Base-by-base conservation (phyloP, 2,329 filamentous ascomycete species). In the Arthrobotrys musiformis region DNA sequence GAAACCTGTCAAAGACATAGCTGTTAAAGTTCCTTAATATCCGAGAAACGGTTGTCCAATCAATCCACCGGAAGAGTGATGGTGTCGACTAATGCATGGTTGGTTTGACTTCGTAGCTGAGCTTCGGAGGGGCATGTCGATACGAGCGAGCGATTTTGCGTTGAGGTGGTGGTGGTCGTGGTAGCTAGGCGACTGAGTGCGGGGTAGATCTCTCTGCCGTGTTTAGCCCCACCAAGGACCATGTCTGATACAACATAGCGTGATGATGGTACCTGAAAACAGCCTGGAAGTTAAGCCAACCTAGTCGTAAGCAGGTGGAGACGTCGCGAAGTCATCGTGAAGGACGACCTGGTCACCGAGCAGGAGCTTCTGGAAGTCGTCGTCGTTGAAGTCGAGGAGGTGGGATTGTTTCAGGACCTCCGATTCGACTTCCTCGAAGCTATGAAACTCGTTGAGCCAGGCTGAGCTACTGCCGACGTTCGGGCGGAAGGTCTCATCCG, bases 181-280 rank as follows among this genome's bases (percentile, higher is more conserved):
- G 33, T 66, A 15, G 22, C 19, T 70, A 60, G 58, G 72, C 72
- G 72, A 70, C 50, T 42, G 64, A 56, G 66, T 77, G 73, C 73
- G 73, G 73, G 73, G 73, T 77, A 77, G 73, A 77, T 77, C 66
- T 66, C 63, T 67, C 66, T 77, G 66, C 73, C 73, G 66, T 77
- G 58, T 77, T 60, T 77, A 77, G 66, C 73, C 73, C 73, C 73
- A 77, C 73, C 44, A 76, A 50, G 42, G 26, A 33, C 30, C 33
- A 54, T 17, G 37, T 54, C 63, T 54, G 33, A 37, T 40, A 58
- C 17, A 30, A 40, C 54, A 46, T 69, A 76, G 70, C 64, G 58
- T 77, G 73, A 67, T 70, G 50, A 35, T 70, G 66, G 61, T 70
- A 61, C 58, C 72, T 70, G 63, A 64, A 44, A 26, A 35, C 46